phyloP scores from a whole-genome alignment of 108 stramenopile species.

The Cyclotella baltica region DNA sequence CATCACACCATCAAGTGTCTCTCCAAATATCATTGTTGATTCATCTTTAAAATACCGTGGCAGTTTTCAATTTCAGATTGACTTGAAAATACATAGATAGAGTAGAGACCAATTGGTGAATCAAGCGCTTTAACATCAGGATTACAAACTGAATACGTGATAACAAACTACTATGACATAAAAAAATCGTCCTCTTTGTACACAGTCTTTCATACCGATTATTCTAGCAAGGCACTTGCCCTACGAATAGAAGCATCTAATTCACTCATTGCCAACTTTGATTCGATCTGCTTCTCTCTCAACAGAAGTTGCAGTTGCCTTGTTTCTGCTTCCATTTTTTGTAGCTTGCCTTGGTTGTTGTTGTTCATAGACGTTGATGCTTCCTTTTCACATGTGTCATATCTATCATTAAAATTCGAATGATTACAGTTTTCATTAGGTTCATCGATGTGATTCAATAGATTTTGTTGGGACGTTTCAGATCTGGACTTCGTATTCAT shows the following conservation, averaged over 20 bases:
- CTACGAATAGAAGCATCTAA: slow-evolving; percentile 8
- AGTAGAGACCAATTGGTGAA: too few relatives aligned
- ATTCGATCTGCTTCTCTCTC: slow-evolving; percentile 28
- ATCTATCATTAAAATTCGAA: not conserved
- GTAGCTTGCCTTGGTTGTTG: not conserved
- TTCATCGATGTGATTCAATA: not conserved
- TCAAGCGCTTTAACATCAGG: too few relatives aligned
- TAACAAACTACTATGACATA: too few relatives aligned
- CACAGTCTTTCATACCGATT: too few relatives aligned
- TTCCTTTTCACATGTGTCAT: not conserved
- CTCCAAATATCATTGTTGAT: too few relatives aligned
- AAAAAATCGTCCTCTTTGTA: too few relatives aligned
- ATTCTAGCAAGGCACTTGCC: not conserved
- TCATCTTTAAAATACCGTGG: too few relatives aligned
- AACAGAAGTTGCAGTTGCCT: slow-evolving; percentile 15
- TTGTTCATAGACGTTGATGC: not conserved
- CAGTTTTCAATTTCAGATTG: too few relatives aligned
- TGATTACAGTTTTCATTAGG: not conserved
- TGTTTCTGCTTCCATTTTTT: slow-evolving; percentile 23
- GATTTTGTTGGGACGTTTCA: not conserved
- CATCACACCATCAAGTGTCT: too few relatives aligned
- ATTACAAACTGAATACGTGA: too few relatives aligned
- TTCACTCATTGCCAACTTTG: slow-evolving; percentile 18
- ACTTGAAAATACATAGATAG: too few relatives aligned
- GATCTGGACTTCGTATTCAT: not conserved